A percentile compares a stretch with the other conserved stretches of the same genome.
These are phyloP conservation scores for Suillus fuscotomentosus DNA, from an alignment of 768 basidiomycete species.

Conservation along the genomic window DNA sequence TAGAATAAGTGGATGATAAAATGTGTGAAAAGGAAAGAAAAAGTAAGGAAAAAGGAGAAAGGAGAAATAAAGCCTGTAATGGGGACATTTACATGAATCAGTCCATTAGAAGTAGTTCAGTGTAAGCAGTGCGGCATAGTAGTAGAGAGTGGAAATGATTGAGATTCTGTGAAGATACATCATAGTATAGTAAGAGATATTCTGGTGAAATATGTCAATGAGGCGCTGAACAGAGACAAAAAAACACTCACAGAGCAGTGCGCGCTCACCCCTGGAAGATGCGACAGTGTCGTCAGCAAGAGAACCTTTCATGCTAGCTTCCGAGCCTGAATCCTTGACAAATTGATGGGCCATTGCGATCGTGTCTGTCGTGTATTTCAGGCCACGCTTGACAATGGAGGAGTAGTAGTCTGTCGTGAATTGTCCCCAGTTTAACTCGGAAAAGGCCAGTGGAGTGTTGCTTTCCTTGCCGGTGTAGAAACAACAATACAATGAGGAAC, in stretches of 20 bases:
- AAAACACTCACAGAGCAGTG: not conserved
- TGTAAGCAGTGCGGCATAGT: not conserved
- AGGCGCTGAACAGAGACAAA: not conserved
- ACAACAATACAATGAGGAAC: too few relatives aligned
- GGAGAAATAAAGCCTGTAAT: not conserved
- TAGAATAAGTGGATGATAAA: not conserved
- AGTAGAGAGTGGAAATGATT: not conserved
- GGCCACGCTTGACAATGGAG: too few relatives aligned
- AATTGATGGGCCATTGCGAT: too few relatives aligned
- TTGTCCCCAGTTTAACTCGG: not conserved
- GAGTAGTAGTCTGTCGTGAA: not conserved
- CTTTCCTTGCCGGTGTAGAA: constrained; percentile 2
- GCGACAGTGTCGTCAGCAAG: too few relatives aligned
- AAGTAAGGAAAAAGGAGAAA: not conserved
- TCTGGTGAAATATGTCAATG: not conserved
- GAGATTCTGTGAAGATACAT: not conserved
- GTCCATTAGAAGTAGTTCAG: not conserved
- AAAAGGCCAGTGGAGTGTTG: not conserved
- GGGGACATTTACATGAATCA: not conserved
- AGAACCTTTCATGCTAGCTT: too few relatives aligned
- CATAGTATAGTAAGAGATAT: not conserved
- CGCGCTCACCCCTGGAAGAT: not conserved
- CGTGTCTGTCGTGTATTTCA: too few relatives aligned
- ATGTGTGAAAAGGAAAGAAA: not conserved
- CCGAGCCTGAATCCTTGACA: too few relatives aligned